Evolutionary conservation across 225 moss, liverwort and hornwort species (phyloP).

Genomic region (Bryum argenteum): DNA sequence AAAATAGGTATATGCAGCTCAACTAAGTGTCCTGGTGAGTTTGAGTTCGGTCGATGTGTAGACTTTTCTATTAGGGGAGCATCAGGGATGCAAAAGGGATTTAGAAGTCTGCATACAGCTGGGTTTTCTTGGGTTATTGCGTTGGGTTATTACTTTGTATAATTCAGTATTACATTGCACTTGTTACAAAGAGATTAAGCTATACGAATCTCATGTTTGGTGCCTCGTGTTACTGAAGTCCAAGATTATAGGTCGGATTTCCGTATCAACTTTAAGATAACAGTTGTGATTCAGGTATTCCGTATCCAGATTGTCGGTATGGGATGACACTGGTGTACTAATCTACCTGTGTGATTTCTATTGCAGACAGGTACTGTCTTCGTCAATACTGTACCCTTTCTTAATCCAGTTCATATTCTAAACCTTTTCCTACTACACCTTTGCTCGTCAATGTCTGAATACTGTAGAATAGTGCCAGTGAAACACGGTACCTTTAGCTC

Average conservation of each 20-base stretch:
- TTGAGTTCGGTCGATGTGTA: conserved; percentile 10
- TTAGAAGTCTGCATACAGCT: conserved; percentile 13
- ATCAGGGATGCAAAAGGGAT: conserved; percentile 15
- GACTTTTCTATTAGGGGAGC: conserved; percentile 18
- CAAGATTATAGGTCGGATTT: no score
- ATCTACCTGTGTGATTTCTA: background rate
- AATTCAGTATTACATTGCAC: background rate
- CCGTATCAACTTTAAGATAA: conserved; percentile 7
- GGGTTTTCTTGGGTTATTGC: conserved; percentile 1
- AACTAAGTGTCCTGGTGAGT: conserved; percentile 16
- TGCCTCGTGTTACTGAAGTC: background rate
- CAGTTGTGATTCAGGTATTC: conserved; percentile 2
- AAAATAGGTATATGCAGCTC: conserved; percentile 24
- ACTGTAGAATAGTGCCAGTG: conserved; percentile 8
- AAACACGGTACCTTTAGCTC: conserved; percentile 5
- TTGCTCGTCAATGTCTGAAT: background rate
- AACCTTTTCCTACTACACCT: background rate
- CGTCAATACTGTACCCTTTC: background rate
- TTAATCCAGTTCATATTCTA: background rate
- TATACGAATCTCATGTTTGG: background rate
- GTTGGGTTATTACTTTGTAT: background rate
- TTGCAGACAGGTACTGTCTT: background rate
- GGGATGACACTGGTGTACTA: background rate
- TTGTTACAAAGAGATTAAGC: conserved; percentile 18
- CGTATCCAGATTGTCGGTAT: background rate